Evolutionary conservation across 2,329 filamentous ascomycete species (phyloP).

Genomic region (Claviceps africana): DNA sequence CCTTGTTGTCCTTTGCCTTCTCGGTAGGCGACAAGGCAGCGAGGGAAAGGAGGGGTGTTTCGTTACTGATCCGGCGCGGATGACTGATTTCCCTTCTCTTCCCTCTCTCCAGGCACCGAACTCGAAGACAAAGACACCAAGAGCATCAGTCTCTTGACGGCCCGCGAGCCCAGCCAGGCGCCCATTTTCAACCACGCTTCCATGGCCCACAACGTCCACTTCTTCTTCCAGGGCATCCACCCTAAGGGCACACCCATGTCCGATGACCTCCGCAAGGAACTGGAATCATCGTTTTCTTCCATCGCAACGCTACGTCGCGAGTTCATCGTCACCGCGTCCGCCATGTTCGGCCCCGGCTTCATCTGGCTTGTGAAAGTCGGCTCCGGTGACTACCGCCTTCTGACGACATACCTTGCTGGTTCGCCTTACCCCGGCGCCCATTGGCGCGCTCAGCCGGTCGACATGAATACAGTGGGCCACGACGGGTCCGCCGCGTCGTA

Average conservation of each 20-base stretch:
- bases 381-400: conserved; percentile 45
- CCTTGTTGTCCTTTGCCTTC: background rate
- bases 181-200: conserved; percentile 90
- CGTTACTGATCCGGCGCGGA: background rate
- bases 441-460: conserved; percentile 54
- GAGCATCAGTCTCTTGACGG: conserved; percentile 57
- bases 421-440: conserved; percentile 77
- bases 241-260: conserved; percentile 38
- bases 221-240: conserved; percentile 55
- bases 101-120: conserved; percentile 41
- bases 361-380: conserved; percentile 72
- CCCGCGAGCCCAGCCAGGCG: conserved; percentile 65
- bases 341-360: conserved; percentile 95
- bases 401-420: conserved; percentile 84
- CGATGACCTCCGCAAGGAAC: conserved; percentile 37
- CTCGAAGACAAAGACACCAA: conserved; percentile 48
- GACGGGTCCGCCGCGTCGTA: conserved; percentile 22
- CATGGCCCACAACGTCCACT: conserved; percentile 84
- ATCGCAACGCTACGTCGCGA: conserved; percentile 69
- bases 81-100: background rate
- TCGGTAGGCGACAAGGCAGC: background rate
- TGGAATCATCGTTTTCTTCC: conserved; percentile 64
- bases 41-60: background rate
- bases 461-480: conserved; percentile 52
- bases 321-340: conserved; percentile 64